Conservation (phyloP, 805 yeast genomes). For the Nakazawaea sp. region DNA sequence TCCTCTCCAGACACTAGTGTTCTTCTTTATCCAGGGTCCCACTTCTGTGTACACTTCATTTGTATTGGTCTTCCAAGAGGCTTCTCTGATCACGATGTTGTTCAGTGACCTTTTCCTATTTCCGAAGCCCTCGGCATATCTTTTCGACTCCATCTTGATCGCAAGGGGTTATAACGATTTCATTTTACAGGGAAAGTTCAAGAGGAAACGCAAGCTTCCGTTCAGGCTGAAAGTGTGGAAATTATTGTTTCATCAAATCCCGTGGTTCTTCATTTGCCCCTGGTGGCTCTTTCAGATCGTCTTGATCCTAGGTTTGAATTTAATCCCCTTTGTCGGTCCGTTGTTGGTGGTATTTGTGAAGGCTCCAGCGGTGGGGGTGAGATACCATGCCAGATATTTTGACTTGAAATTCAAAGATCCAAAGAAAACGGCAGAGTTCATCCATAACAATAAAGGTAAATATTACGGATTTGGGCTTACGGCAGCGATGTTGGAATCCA, state of each 20-base stretch:
- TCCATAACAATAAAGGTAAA: constrained; percentile 7
- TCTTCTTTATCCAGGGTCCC: constrained; percentile 16
- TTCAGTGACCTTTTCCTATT: constrained; percentile 23
- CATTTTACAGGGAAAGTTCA: constrained; percentile 13
- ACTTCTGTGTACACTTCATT: constrained; percentile 14
- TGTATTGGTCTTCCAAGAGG: constrained; percentile 21
- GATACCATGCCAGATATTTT: constrained; percentile 50
- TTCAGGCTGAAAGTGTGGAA: constrained; percentile 21
- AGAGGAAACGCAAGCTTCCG: constrained; percentile 14
- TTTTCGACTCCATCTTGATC: constrained; percentile 25
- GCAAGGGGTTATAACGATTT: constrained; percentile 18
- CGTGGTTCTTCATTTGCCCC: constrained; percentile 27
- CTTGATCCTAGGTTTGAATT: constrained; percentile 29
- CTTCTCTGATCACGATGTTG: constrained; percentile 21
- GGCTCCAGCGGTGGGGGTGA: constrained; percentile 48
- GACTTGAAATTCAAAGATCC: constrained; percentile 30
- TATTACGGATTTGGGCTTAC: constrained; percentile 39
- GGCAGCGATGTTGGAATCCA: constrained; percentile 41
- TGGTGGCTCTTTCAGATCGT: constrained; percentile 31
- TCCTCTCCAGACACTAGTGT: constrained; percentile 15
- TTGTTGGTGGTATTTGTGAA: constrained; percentile 39
- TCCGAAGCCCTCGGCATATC: constrained; percentile 21
- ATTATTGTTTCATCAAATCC: constrained; percentile 16
- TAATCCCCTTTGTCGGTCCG: constrained; percentile 57
- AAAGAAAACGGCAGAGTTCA: background rate